Evolutionary conservation across 805 yeast species (phyloP), one percentile per base, ranked within the genome.

Genomic region (Lipomyces oligophaga): DNA sequence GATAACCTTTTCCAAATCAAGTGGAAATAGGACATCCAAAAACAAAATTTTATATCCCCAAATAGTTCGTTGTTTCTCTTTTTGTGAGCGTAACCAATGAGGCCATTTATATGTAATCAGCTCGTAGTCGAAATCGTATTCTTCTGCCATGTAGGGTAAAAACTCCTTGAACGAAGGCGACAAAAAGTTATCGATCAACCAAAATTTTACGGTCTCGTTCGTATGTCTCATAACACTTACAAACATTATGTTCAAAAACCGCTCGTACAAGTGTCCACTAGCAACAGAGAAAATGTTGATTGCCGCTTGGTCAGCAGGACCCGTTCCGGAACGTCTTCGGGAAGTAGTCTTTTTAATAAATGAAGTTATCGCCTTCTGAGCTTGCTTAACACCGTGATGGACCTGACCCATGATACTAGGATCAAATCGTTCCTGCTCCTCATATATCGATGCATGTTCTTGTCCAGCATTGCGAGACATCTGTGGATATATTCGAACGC

Each of bases 51-150:
- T 90, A 62, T 83, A 85, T 3, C 93, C 95, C 88, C 95, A 85
- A 41, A 87, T 78, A 2, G 81, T 79, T 52, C 96, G 73, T 60
- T 82, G 88, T 59, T 78, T 78, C 55, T 83, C 90, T 30, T 81
- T 65, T 66, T 90, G 97, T 2, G 74, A 74, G 40, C 89, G 74
- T 18, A 90, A 69, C 95, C 97, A 90, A 7, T 71, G 64, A 11
- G 98, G 98, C 98, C 98, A 90, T 53, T 83, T 82, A 64, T 85
- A 90, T 0, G 83, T 78, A n/a, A 93, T 71, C 36, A 87, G 65
- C 58, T 87, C 90, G 60, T 81, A 85, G 39, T 81, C 75, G 60
- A 85, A 83, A 1, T 79, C 78, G 59, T 76, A 77, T 43, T 74
- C 61, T 15, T 68, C 63, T 0, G 94, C 81, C 45, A 86, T 59